Evolutionary conservation across 2,329 filamentous ascomycete species (phyloP), one percentile per base, ranked within the genome.

Genomic region (Bimuria novae-zelandiae): DNA sequence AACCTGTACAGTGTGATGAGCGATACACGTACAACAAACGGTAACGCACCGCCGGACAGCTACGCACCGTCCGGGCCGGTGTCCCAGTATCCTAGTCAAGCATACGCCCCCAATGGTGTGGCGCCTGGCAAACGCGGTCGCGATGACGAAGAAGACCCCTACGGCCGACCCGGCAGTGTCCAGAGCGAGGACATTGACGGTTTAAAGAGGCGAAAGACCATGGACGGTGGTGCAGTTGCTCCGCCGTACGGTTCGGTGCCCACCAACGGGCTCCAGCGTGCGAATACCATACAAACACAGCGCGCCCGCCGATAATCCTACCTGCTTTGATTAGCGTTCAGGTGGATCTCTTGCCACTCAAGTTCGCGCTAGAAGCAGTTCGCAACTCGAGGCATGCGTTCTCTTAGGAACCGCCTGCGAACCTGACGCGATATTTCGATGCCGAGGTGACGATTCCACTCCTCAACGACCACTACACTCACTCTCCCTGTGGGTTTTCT

Each of bases 1-100:
- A 95, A 86, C 69, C 79, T 96, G 45, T 96, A 96, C 80, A 95
- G 87, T 73, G 88, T 95, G 57, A 92, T 96, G 78, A 92, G 88
- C 71, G 91, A 90, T 69, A 89, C 90, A 54, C 84, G 90, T 42
- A 76, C 80, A 25, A 74, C 84, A 10, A 90, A 90, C 61, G 88
- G 88, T n/a, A 82, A 80, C 25, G 75, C 84, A 11, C 76, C 82
- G 17, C 82, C 82, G 44, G 90, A 95, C 61, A 83, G 87, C 6
- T 95, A 95, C 70, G 82, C 84, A 29, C 81, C 85, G 14, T 81
- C 89, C 21, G 77, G 82, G 4, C 87, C 89, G 62, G 64, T 69
- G 42, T 55, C 69, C 2, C 76, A 82, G 46, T 90, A 92, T 60
- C 79, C 84, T 14, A 76, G 83, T 5, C 85, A 87, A 52, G 79